Base-by-base conservation (phyloP, 2,329 filamentous ascomycete species). In the Clonostachys rosea region DNA sequence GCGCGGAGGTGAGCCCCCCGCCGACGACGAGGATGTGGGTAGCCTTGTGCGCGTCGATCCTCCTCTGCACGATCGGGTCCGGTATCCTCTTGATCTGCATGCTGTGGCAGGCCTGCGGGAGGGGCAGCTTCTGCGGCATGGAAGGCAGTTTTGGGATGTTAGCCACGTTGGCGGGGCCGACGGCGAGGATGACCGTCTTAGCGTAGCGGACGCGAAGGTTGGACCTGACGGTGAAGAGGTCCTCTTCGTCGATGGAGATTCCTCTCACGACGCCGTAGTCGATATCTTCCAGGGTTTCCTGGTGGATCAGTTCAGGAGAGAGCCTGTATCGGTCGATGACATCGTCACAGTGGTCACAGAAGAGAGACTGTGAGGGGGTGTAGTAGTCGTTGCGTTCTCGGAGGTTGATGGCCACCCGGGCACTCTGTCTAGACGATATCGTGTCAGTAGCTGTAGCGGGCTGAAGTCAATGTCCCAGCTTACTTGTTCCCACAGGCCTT, bases 1-100 rank as follows among this genome's bases (percentile, higher is more conserved):
- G 89, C 0, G 87, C 86, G 18, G 86, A 87, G 0, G 88, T 91
- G 5, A 92, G 67, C 0, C 89, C 89, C 2, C 88, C 89, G 3
- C 87, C 87, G 5, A 92, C 74, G 9, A 92, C 75, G 8, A 91
- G 71, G 8, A 91, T 63, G 50, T 84, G 83, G 0, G 84, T 88
- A n/a, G 62, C 51, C 48, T 64, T 57, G 6, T 66, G 65, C 2
- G 65, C 61, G 6, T 69, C 65, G 10, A 89, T 79, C 47, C 81
- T 82, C 1, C 63, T 55, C 16, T 65, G 62, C 1, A 89, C 64
- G 3, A 74, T 58, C 0, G 68, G 61, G 44, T 79, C 75, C 0
- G 85, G 81, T 43, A 87, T 79, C 1, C 69, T 60, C 24, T 74
- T 70, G 42, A 87, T 80, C 35, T 84, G 74, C 70, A 86, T 79